phyloP scores from a whole-genome alignment of 495 filamentous ascomycete genomes.

The Talaromyces wortmannii region DNA sequence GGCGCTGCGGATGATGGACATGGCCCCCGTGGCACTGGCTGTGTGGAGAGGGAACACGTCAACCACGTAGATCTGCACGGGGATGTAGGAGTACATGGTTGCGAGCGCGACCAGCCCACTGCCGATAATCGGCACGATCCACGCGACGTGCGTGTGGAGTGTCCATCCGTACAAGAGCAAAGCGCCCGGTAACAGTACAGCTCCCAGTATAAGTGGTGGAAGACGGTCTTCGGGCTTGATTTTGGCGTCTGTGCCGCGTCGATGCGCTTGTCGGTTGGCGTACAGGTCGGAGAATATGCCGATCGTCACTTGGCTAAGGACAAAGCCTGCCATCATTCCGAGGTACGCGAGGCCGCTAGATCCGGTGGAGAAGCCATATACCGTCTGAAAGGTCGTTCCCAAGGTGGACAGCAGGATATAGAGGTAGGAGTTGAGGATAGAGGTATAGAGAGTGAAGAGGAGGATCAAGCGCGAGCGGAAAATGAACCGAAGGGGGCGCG shows the following conservation, averaged over 20 bases:
- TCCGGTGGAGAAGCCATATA: conserved; percentile 47
- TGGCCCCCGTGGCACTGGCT: conserved; percentile 52
- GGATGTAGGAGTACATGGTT: conserved; percentile 21
- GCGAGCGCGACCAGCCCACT: conserved; percentile 20
- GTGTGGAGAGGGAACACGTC: conserved; percentile 46
- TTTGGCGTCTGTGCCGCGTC: neutral
- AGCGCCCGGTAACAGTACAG: conserved; percentile 40
- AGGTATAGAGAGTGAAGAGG: conserved; percentile 49
- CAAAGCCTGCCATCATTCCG: conserved; percentile 52
- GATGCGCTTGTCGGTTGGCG: neutral
- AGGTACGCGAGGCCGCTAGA: conserved; percentile 55
- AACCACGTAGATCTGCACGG: conserved; percentile 42
- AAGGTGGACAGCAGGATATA: conserved; percentile 53
- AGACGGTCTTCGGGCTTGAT: conserved; percentile 43
- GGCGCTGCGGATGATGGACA: conserved; percentile 53
- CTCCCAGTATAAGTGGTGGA: conserved; percentile 44
- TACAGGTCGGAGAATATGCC: neutral
- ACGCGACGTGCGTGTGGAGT: conserved; percentile 9
- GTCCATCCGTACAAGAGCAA: conserved; percentile 55
- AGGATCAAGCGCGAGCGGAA: conserved; percentile 41
- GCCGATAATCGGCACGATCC: conserved; percentile 15
- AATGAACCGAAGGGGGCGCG: conserved; percentile 36
- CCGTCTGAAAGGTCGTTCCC: conserved; percentile 50
- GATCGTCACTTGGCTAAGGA: conserved; percentile 21
- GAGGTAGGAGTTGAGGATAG: conserved; percentile 59